A percentile compares a stretch with the other conserved stretches of the same genome.
Conservation (phyloP, 768 basidiomycete genomes). For the Termitomyces sp. region DNA sequence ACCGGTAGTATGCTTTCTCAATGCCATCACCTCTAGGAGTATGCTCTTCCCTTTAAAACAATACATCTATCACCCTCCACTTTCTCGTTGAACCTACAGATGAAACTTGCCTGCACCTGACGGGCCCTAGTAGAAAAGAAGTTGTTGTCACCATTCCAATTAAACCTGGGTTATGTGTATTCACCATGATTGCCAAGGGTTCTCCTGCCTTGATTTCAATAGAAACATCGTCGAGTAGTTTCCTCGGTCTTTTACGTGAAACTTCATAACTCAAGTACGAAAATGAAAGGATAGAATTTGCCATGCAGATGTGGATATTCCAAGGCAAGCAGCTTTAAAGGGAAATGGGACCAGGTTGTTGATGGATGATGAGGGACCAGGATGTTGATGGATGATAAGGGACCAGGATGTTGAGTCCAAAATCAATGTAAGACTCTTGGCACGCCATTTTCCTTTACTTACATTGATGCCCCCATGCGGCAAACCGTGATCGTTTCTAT, state of each 20-base stretch:
- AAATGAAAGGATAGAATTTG: conserved; percentile 30
- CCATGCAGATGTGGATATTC: neutral
- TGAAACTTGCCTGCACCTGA: conserved; percentile 36
- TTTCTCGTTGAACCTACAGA: conserved; percentile 8
- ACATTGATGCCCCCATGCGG: no score
- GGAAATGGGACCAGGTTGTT: neutral
- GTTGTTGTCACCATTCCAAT: neutral
- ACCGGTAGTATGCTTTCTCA: conserved; percentile 30
- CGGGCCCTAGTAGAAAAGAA: conserved; percentile 36
- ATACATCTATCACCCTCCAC: neutral
- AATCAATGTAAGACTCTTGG: no score
- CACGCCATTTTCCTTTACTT: no score
- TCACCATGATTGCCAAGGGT: no score
- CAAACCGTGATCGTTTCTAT: no score
- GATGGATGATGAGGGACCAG: no score
- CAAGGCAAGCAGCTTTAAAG: neutral
- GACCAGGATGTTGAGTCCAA: no score
- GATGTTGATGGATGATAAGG: no score
- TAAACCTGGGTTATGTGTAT: conserved; percentile 24
- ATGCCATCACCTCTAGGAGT: no score
- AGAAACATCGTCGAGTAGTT: no score
- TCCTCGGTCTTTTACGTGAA: conserved; percentile 16
- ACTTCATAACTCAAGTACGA: conserved; percentile 31
- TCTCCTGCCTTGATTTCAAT: no score
- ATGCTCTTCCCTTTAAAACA: no score